Evolutionary conservation across 331 rosid genomes (phyloP).

Genomic region (Spiraea crenata): DNA sequence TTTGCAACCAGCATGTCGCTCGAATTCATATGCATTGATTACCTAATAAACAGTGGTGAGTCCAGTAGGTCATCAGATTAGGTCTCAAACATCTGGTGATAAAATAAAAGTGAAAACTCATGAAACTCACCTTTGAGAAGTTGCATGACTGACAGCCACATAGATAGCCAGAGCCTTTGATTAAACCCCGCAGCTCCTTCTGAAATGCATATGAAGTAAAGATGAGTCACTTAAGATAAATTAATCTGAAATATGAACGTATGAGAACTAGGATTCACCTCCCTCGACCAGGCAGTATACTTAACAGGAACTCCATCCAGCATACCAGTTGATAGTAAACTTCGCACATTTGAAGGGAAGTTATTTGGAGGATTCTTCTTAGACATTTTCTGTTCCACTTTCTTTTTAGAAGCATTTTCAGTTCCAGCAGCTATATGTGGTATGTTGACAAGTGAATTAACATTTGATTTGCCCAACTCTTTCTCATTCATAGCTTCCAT

Average conservation of each 20-base stretch:
- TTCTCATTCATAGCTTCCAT: constrained; percentile 41
- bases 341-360: constrained; percentile 79
- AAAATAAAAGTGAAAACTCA: neutral
- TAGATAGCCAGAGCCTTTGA: constrained; percentile 68
- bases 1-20: constrained; percentile 78
- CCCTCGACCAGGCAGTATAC: constrained; percentile 77
- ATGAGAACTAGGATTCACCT: constrained; percentile 56
- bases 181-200: constrained; percentile 75
- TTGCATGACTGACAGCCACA: constrained; percentile 64
- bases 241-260: constrained; percentile 41
- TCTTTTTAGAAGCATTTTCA: constrained; percentile 38
- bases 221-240: constrained; percentile 43
- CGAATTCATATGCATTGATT: constrained; percentile 75
- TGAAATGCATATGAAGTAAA: constrained; percentile 47
- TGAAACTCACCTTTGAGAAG: constrained; percentile 58
- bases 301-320: constrained; percentile 86
- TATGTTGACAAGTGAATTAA: constrained; percentile 28
- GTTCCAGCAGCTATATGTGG: constrained; percentile 30
- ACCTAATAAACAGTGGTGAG: constrained; percentile 38
- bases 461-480: constrained; percentile 34
- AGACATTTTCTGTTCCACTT: constrained; percentile 51
- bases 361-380: constrained; percentile 61
- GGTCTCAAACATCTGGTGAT: constrained; percentile 2
- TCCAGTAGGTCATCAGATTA: constrained; percentile 8
- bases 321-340: constrained; percentile 86